Percentiles rank a stretch among this genome's conserved stretches.
These are phyloP conservation scores for Russula sp. DNA, from an alignment of 768 basidiomycete species.

Conservation along the genomic window DNA sequence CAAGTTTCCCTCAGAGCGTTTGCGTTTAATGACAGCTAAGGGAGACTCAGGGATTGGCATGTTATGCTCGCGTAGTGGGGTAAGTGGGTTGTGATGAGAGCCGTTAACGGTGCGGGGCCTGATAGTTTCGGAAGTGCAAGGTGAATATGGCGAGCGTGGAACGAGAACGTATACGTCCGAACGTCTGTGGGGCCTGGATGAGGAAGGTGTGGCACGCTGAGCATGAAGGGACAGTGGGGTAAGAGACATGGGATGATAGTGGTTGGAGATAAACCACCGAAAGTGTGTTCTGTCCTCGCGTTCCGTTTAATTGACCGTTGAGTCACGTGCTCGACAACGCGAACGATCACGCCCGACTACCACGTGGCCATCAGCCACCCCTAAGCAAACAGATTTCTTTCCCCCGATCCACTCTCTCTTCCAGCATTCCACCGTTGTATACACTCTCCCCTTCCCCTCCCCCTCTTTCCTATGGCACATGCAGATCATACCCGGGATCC, in stretches of 20 bases:
- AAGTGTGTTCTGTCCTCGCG: conserved; percentile 13
- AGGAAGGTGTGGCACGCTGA: conserved; percentile 29
- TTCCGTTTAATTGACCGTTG: conserved; percentile 5
- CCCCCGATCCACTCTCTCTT: neutral
- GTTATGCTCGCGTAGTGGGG: conserved; percentile 33
- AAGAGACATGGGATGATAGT: conserved; percentile 20
- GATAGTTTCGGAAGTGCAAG: conserved; percentile 14
- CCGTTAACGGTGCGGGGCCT: conserved; percentile 30
- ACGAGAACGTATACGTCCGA: conserved; percentile 60
- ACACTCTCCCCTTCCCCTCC: conserved; percentile 16
- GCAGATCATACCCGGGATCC: conserved; percentile 94
- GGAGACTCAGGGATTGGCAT: conserved; percentile 17
- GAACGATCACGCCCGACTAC: conserved; percentile 4
- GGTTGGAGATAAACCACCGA: conserved; percentile 17
- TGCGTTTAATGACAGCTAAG: conserved; percentile 32
- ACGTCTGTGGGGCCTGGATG: conserved; percentile 36
- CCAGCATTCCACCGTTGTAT: conserved; percentile 7
- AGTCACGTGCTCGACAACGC: conserved; percentile 8
- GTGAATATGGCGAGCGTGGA: conserved; percentile 46
- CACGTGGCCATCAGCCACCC: conserved; percentile 20
- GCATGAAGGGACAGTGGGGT: conserved; percentile 10
- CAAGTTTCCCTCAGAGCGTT: conserved; percentile 28
- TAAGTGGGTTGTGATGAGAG: conserved; percentile 11
- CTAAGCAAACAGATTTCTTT: conserved; percentile 15
- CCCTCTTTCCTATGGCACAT: conserved; percentile 62